Base-by-base conservation (phyloP, 1,139 yeast species). In the Candida glucosophila region DNA sequence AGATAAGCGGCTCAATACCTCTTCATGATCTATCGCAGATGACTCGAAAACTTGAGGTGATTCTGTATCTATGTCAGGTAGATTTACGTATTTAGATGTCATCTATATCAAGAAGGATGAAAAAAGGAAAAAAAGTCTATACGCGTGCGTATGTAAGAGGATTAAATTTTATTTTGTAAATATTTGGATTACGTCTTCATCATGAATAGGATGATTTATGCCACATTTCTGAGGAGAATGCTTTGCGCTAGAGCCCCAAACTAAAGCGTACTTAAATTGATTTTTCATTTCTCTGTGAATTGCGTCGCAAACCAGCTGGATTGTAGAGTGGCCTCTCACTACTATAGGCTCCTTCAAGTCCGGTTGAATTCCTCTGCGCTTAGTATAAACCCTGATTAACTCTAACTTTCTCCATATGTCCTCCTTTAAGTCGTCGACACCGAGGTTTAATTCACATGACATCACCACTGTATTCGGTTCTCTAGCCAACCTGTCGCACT, bases 211-310 rank as follows among this genome's bases (percentile, higher is more conserved):
- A 49, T 90, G 98, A 35, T 53, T 70, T 33, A 90, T 61, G 1
- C 98, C 97, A 62, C 97, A 88, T 48, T 86, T 86, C 47, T 90
- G 98, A 2, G 98, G 98, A 22, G 92, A 82, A 48, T 86, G 95
- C 51, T 90, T 90, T 5, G 96, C 82, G 27, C 93, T 79, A 1
- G 88, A 77, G 0, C 98, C 98, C 97, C 97, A 90, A 7, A 90
- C 96, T 43, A 86, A 58, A 1, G 97, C 97, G 49, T 86, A 85
- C 48, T 86, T 82, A 61, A 90, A 90, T 47, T 82, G 85, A 41
- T 80, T 77, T 44, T 86, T 86, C 67, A 90, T 81, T 41, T 88
- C 96, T 41, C 95, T 69, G 49, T 90, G 98, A 36, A 90, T 79
- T 8, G 92, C 70, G 48, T 90, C 92, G 61, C 98, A 90, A 15